A percentile compares a stretch with the other conserved stretches of the same genome.
Conservation (phyloP, 2,329 filamentous ascomycete species). For the Fusarium robinianum region DNA sequence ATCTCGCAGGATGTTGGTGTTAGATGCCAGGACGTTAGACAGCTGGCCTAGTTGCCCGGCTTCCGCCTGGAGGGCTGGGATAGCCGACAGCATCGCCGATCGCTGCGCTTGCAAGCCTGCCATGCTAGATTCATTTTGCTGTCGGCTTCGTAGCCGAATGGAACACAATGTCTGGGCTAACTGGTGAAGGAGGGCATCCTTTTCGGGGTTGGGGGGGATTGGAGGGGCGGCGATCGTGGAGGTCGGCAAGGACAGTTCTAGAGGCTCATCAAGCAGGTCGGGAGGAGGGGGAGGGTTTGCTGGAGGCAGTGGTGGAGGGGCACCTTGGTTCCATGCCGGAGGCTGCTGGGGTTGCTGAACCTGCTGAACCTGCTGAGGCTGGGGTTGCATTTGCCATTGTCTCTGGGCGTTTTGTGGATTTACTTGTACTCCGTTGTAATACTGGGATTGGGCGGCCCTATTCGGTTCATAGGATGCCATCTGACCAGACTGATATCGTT, state of each 20-base stretch:
- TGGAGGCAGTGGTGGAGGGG: conserved; percentile 29
- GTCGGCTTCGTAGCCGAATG: conserved; percentile 69
- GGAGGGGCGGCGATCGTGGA: conserved; percentile 71
- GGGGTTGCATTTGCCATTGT: conserved; percentile 33
- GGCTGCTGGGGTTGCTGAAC: conserved; percentile 29
- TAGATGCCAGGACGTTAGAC: conserved; percentile 71
- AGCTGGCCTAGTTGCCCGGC: conserved; percentile 71
- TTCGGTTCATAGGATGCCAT: conserved; percentile 17
- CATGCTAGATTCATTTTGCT: conserved; percentile 75
- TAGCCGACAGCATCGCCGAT: conserved; percentile 71
- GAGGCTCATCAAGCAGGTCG: conserved; percentile 61
- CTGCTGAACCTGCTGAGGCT: conserved; percentile 19
- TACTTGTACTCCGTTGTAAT: conserved; percentile 25
- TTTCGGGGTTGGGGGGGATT: conserved; percentile 93
- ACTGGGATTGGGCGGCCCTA: conserved; percentile 20
- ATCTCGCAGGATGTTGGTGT: conserved; percentile 77
- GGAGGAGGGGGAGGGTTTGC: conserved; percentile 46
- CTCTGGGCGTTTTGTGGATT: conserved; percentile 23
- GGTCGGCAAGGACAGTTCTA: conserved; percentile 55
- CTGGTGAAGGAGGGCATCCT: conserved; percentile 80
- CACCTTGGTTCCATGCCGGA: conserved; percentile 34
- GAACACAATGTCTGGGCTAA: conserved; percentile 71
- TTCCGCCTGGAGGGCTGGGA: conserved; percentile 73
- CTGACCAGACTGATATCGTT: conserved; percentile 28
- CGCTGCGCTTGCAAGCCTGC: conserved; percentile 79